Evolutionary conservation across 2,329 filamentous ascomycete genomes (phyloP), one percentile per base, ranked within the genome.

Genomic region (Dissoconium aciculare): DNA sequence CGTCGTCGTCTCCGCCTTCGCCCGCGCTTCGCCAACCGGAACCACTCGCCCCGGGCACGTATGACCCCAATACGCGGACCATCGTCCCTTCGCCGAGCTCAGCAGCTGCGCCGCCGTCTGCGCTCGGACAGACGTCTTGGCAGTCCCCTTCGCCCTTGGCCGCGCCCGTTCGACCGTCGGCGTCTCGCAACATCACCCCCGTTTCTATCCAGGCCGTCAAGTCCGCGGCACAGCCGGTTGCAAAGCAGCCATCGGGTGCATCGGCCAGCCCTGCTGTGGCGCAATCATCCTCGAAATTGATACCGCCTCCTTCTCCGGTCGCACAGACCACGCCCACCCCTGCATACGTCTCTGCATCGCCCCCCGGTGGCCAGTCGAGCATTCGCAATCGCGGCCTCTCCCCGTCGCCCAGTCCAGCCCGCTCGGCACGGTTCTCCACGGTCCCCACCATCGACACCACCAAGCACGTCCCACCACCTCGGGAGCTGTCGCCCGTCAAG

Each of bases 401-500:
- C n/a, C 40, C 28, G 5, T 52, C 49, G 10, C 47, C 63, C 31
- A 83, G 77, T 41, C 77, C 78, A n/a, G 66, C 62, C 14, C 67
- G 78, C 17, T 71, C 67, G 16, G 71, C 78, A 9, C 77, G 71
- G 44, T 84, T 84, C 50, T 71, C 71, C 1, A 49, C 65, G 6
- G 62, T 65, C 5, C 60, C 69, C 11, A 64, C 71, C 17, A 66
- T 69, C 5, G 59, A 66, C 14, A 56, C 64, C 1, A 60, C 76
- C 15, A 73, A 64, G 39, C 78, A 85, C 47, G 66, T 72, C 32
- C 80, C 79, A 4, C 74, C 77, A 13, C 62, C 71, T 16, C 67
- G 80, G 28, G 81, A 78, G 4, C 59, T 78, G 8, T 84, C 79
- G 0, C 80, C 80, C 6, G 72, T 73, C 27, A 87, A 87, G 51